Evolutionary conservation across 106 monocot species (phyloP), one percentile per base, ranked within the genome.

Genomic region (Allium sativum): DNA sequence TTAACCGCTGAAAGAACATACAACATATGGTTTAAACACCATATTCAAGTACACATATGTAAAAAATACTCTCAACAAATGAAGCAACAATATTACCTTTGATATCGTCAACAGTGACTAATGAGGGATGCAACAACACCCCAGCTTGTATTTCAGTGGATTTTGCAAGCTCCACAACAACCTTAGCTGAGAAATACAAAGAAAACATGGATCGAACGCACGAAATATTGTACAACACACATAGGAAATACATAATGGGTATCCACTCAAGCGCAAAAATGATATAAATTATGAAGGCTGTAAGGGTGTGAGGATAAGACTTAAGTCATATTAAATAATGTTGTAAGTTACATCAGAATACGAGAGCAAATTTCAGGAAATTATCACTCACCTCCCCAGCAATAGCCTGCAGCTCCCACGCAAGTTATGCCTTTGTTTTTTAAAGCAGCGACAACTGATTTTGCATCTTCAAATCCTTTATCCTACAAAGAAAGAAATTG

Each of bases 401-500:
- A 83, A 65, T 67, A 75, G 0, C 79, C 83, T 44, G 56, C 79
- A 53, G 78, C 83, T 12, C 83, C 83, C 48, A 83, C 43, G 13
- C 63, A 59, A 18, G 71, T 61, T 18, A 70, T 44, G 7, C 86
- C 82, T 50, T 76, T 80, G n/a, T 43, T 69, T 56, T 78, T 84
- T 43, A 88, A 16, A 69, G 80, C 70, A 44, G 71, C 75, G 1
- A 88, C 61, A 31, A 88, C 42, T 47, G 72, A 68, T 63, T 80
- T 83, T 54, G 88, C 79, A 61, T 83, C 80, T 72, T 83, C 77
- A 74, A 22, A 77, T 21, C 72, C 83, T 67, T 88, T 88, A 8
- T 58, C 78, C 86, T 82, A 50, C 48, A 50, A 18, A 42, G 21
- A 64, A 64, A 11, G 83, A 73, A 54, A 75, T 21, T 51, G 5